phyloP scores from a whole-genome alignment of 2,329 filamentous ascomycete species.

The Teratosphaeria pseudoeucalypti region DNA sequence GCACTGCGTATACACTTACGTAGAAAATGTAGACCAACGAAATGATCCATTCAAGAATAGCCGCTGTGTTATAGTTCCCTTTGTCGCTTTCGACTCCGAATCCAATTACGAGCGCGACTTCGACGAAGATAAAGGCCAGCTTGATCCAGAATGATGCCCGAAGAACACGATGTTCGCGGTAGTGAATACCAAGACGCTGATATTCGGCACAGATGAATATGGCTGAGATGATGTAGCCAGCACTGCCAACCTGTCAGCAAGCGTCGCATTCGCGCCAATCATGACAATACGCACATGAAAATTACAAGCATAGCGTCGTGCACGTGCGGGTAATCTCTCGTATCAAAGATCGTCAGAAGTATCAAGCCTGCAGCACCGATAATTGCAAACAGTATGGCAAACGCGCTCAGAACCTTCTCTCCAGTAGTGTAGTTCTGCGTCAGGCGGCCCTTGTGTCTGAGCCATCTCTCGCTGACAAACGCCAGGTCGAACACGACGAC shows the following conservation, averaged over 20 bases:
- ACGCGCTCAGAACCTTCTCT: conserved; percentile 51
- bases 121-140: conserved; percentile 69
- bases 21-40: conserved; percentile 83
- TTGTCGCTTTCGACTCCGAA: conserved; percentile 47
- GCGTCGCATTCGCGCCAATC: not conserved
- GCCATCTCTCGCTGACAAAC: conserved; percentile 72
- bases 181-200: conserved; percentile 69
- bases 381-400: conserved; percentile 59
- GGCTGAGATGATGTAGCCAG: conserved; percentile 73
- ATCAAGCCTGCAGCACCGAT: conserved; percentile 72
- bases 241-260: conserved; percentile 22
- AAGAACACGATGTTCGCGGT: conserved; percentile 64
- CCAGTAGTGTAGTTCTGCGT: conserved; percentile 56
- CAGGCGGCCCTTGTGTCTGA: conserved; percentile 71
- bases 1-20: conserved; percentile 41
- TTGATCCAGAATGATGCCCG: conserved; percentile 80
- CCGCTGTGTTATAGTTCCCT: conserved; percentile 52
- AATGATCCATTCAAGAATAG: conserved; percentile 69
- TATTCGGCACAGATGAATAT: conserved; percentile 88
- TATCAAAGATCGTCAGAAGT: conserved; percentile 77
- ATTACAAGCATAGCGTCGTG: conserved; percentile 70
- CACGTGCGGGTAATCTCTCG: conserved; percentile 50
- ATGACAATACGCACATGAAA: conserved; percentile 51
- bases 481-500: conserved; percentile 71
- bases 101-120: conserved; percentile 60